Evolutionary conservation across 129 eudicot genomes (phyloP).

Genomic region (Heracleum sosnowskyi): DNA sequence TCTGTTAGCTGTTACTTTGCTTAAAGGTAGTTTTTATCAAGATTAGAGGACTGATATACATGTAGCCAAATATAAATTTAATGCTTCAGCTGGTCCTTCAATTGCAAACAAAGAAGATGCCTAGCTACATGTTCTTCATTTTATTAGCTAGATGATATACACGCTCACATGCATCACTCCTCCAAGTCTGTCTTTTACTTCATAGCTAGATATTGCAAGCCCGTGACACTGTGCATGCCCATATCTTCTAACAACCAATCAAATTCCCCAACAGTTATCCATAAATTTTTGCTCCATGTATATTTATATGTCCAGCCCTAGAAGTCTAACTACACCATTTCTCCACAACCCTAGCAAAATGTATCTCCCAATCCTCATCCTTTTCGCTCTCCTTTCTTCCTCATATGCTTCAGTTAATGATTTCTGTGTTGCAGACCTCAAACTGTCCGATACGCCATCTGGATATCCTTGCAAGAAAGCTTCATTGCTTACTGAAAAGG

Average conservation of each 20-base stretch:
- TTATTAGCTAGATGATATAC: slow-evolving; percentile 11
- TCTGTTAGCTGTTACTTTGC: neutral
- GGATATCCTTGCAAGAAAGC: slow-evolving; percentile 85
- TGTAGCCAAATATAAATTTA: neutral
- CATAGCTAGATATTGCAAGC: slow-evolving; percentile 7
- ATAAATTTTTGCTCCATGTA: slow-evolving; percentile 23
- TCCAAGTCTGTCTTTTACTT: slow-evolving; percentile 30
- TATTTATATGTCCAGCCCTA: slow-evolving; percentile 9
- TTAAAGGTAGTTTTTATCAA: neutral
- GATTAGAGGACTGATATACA: neutral
- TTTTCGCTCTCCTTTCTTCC: slow-evolving; percentile 34
- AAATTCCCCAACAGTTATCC: slow-evolving; percentile 6
- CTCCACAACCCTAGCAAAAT: slow-evolving; percentile 13
- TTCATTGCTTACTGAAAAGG: slow-evolving; percentile 32
- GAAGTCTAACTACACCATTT: neutral
- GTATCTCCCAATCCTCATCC: slow-evolving; percentile 27
- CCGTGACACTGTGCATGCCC: slow-evolving; percentile 42
- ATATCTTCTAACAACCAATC: slow-evolving; percentile 13
- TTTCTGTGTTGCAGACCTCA: slow-evolving; percentile 77
- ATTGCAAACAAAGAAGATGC: slow-evolving; percentile 14
- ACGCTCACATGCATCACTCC: slow-evolving; percentile 35
- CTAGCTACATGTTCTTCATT: slow-evolving; percentile 13
- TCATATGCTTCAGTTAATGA: slow-evolving; percentile 55
- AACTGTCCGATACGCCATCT: slow-evolving; percentile 40
- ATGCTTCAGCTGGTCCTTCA: slow-evolving; percentile 1